A percentile compares a stretch with the other conserved stretches of the same genome.
Conservation (phyloP, 352 stramenopile genomes). For the Globisporangium carolinianum region DNA sequence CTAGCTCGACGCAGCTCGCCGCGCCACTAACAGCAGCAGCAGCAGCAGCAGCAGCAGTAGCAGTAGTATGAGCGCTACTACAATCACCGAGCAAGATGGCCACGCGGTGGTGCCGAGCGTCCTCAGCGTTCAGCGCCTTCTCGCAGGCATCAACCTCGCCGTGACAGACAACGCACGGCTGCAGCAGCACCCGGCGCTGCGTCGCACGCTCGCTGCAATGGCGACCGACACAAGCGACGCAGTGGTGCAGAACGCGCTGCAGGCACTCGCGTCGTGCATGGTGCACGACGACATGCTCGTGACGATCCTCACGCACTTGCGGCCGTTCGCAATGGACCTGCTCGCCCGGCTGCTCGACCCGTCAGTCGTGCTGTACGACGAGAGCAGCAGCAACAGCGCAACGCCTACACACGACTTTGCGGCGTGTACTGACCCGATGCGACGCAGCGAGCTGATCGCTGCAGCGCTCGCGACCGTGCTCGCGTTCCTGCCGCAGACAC, state of each 20-base stretch:
- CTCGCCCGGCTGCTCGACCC: conserved; percentile 56
- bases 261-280: conserved; percentile 51
- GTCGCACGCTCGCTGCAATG: conserved; percentile 14
- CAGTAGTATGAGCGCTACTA: neutral
- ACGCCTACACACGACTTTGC: conserved; percentile 2
- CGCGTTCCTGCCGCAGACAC: conserved; percentile 40
- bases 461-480: conserved; percentile 50
- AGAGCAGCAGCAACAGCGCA: conserved; percentile 1
- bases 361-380: conserved; percentile 36
- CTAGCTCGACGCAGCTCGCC: neutral
- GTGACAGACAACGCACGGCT: conserved; percentile 17
- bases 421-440: conserved; percentile 41
- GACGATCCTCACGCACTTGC: conserved; percentile 48
- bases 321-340: conserved; percentile 68
- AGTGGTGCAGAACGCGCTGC: conserved; percentile 24
- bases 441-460: conserved; percentile 44
- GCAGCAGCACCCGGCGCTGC: conserved; percentile 33
- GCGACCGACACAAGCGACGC: conserved; percentile 14
- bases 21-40: conserved; percentile 4
- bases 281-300: conserved; percentile 35
- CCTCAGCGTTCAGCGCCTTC: conserved; percentile 27
- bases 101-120: conserved; percentile 8
- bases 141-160: conserved; percentile 15
- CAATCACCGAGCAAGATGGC: neutral
- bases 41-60: conserved; percentile 6